phyloP scores from a whole-genome alignment of 2,329 filamentous ascomycete species.

The Aspergillus jensenii region DNA sequence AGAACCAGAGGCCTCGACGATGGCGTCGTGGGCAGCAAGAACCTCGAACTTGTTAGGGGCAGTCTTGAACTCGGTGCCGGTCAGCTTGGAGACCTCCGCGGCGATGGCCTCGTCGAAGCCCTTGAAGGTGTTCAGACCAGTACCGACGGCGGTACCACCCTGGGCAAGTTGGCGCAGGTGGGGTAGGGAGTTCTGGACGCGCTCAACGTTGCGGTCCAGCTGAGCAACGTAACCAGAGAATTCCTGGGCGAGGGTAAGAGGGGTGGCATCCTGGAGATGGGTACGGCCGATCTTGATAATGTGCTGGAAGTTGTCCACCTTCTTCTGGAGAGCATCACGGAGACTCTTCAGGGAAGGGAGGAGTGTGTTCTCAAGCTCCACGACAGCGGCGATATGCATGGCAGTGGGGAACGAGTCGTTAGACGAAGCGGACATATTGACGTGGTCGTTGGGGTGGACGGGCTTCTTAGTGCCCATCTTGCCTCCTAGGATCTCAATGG shows the following conservation, averaged over 20 bases:
- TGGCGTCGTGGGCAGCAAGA: conserved; percentile 90
- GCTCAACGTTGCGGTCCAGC: conserved; percentile 85
- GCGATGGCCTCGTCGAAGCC: conserved; percentile 95
- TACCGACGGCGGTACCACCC: conserved; percentile 94
- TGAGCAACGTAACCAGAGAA: conserved; percentile 97
- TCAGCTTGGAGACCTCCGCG: conserved; percentile 86
- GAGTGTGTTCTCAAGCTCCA: conserved; percentile 85
- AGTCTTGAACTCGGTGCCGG: conserved; percentile 88
- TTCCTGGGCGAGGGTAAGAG: conserved; percentile 91
- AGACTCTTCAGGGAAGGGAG: conserved; percentile 80
- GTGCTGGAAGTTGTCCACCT: conserved; percentile 84
- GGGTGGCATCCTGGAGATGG: conserved; percentile 95
- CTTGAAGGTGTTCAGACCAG: conserved; percentile 94
- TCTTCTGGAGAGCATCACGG: conserved; percentile 78
- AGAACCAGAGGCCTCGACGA: conserved; percentile 89
- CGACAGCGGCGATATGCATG: conserved; percentile 97
- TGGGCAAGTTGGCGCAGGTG: conserved; percentile 86
- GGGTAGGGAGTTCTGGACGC: conserved; percentile 78
- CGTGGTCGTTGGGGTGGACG: conserved; percentile 98
- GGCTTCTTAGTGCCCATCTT: conserved; percentile 96
- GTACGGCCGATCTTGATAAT: conserved; percentile 99
- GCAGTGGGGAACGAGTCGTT: conserved; percentile 99
- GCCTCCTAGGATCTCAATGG: conserved; percentile 95
- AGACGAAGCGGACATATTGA: conserved; percentile 98
- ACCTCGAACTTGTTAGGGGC: conserved; percentile 99